These are phyloP conservation scores for Phytophthora tubulina DNA, from an alignment of 352 stramenopile genomes.

Conservation along the genomic window DNA sequence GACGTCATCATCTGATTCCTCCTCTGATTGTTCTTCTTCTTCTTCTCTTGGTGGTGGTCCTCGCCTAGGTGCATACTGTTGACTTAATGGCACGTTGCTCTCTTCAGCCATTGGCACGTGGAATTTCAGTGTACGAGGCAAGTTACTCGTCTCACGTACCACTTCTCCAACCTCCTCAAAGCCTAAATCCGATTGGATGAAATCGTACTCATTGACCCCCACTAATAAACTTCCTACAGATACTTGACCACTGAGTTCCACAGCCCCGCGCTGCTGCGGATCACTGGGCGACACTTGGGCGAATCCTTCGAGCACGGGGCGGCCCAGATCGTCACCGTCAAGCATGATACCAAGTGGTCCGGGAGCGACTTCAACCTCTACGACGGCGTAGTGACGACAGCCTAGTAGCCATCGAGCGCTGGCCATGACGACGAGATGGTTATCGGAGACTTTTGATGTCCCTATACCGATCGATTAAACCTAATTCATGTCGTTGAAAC, in stretches of 20 bases:
- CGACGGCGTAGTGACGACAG: slow-evolving; percentile 1
- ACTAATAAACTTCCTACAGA: slow-evolving; percentile 58
- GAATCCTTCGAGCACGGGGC: slow-evolving; percentile 69
- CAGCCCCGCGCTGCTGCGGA: slow-evolving; percentile 40
- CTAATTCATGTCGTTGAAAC: slow-evolving; percentile 11
- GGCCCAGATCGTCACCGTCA: slow-evolving; percentile 48
- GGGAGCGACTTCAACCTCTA: slow-evolving; percentile 61
- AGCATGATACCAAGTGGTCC: slow-evolving; percentile 72
- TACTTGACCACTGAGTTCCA: slow-evolving; percentile 62
- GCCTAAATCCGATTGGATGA: slow-evolving; percentile 46
- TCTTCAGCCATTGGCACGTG: slow-evolving; percentile 42
- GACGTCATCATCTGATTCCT: slow-evolving; percentile 12
- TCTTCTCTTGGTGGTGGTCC: slow-evolving; percentile 29
- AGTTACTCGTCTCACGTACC: slow-evolving; percentile 58
- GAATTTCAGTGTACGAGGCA: slow-evolving; percentile 54
- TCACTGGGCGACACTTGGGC: slow-evolving; percentile 38
- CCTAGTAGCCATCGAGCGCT: slow-evolving; percentile 33
- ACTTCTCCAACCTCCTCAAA: slow-evolving; percentile 58
- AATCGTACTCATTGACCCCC: slow-evolving; percentile 69
- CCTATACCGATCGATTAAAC: slow-evolving; percentile 2
- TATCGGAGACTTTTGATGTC: not conserved
- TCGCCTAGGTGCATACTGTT: slow-evolving; percentile 34
- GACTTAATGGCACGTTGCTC: slow-evolving; percentile 29
- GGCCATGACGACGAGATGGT: slow-evolving; percentile 7
- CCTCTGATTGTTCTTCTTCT: slow-evolving; percentile 20